Evolutionary conservation across 2,329 filamentous ascomycete species (phyloP).

Genomic region (Diaporthe eres): DNA sequence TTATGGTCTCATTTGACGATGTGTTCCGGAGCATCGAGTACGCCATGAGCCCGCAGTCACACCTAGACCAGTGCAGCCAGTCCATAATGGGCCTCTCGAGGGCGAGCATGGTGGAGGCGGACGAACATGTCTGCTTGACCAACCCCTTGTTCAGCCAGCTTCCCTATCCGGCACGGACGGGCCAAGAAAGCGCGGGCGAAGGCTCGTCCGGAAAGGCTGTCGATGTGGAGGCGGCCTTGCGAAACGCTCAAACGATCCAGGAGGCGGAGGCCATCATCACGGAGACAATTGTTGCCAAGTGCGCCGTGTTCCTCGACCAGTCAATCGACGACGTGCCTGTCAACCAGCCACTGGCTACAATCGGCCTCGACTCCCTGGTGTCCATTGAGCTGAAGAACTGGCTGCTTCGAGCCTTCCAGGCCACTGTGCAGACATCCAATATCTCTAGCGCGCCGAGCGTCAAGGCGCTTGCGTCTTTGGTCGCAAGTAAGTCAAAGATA

Average conservation of each 20-base stretch:
- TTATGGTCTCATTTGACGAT: slow-evolving; percentile 45
- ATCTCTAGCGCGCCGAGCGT: slow-evolving; percentile 47
- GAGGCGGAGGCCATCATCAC: slow-evolving; percentile 44
- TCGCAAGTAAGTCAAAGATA: slow-evolving; percentile 48
- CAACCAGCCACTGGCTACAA: slow-evolving; percentile 40
- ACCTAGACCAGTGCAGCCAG: slow-evolving; percentile 43
- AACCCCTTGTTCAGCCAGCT: slow-evolving; percentile 45
- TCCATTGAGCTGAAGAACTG: slow-evolving; percentile 47
- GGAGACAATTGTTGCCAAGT: slow-evolving; percentile 43
- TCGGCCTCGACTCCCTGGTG: slow-evolving; percentile 47
- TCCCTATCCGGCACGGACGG: slow-evolving; percentile 30
- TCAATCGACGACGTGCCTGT: slow-evolving; percentile 43
- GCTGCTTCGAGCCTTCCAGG: slow-evolving; percentile 46
- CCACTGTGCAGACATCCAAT: slow-evolving; percentile 48
- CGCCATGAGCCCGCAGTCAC: slow-evolving; percentile 43
- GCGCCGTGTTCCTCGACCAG: slow-evolving; percentile 44
- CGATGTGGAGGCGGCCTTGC: slow-evolving; percentile 32
- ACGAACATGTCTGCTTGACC: slow-evolving; percentile 42
- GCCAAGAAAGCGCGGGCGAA: not conserved
- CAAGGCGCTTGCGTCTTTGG: slow-evolving; percentile 44
- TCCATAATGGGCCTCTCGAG: slow-evolving; percentile 44
- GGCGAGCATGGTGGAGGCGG: slow-evolving; percentile 43
- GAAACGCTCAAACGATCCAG: slow-evolving; percentile 32
- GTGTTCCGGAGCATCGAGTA: slow-evolving; percentile 45
- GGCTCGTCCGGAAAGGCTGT: not conserved